Conservation (phyloP, 2,329 filamentous ascomycete species). For the Penicillium sclerotigenum region DNA sequence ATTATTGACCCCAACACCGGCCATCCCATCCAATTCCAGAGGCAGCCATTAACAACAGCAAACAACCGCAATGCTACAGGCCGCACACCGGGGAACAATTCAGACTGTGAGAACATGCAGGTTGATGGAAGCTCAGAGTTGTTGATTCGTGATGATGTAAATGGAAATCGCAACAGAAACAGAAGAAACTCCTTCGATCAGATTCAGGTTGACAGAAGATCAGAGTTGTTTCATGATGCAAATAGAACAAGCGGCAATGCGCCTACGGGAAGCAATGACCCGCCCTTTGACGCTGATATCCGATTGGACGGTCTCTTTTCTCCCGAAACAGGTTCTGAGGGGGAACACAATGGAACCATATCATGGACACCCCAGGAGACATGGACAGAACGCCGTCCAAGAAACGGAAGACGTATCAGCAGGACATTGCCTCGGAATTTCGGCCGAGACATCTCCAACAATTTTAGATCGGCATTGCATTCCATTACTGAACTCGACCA, state of each 20-base stretch:
- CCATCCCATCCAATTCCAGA: background rate
- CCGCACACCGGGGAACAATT: background rate
- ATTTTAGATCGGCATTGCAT: background rate
- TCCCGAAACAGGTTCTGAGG: no score
- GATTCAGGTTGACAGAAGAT: background rate
- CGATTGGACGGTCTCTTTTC: background rate
- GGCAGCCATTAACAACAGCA: background rate
- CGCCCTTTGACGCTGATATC: background rate
- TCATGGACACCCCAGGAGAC: background rate
- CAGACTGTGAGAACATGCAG: background rate
- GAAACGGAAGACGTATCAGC: background rate
- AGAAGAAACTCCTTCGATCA: background rate
- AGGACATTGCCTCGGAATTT: conserved; percentile 4
- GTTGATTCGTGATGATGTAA: background rate
- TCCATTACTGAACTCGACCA: background rate
- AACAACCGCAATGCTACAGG: background rate
- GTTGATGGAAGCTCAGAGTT: background rate
- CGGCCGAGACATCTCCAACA: background rate
- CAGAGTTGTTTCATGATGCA: background rate
- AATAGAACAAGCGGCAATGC: background rate
- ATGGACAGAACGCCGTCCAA: background rate
- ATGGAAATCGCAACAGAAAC: background rate
- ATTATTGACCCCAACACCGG: conserved; percentile 1
- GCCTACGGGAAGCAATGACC: background rate
- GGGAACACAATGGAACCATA: background rate